Percentiles rank a stretch among this genome's conserved stretches.
Conservation (phyloP, 257 asterid species). For the Primulina tabacum region DNA sequence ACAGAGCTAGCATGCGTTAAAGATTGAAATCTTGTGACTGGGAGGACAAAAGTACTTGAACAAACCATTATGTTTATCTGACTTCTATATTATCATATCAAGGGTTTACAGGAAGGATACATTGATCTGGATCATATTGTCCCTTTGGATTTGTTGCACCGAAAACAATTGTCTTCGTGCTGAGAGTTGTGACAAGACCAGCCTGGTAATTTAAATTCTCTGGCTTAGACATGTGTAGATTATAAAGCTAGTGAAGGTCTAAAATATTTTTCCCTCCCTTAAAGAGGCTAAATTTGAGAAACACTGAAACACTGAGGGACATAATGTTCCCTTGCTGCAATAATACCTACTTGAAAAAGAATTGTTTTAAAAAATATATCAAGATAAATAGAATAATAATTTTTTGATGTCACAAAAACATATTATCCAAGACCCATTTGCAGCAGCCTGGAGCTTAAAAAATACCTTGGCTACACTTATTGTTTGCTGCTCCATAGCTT, state of each 20-base stretch:
- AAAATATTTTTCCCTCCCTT: neutral
- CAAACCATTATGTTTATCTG: neutral
- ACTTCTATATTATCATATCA: constrained; percentile 13
- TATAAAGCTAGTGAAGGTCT: constrained; percentile 1
- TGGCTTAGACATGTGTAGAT: neutral
- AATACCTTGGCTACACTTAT: constrained; percentile 98
- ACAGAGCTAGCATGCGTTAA: constrained; percentile 64
- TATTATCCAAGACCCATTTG: neutral
- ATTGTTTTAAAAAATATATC: constrained; percentile 5
- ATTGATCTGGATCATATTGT: constrained; percentile 86
- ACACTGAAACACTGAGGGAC: neutral
- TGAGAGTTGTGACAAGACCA: constrained; percentile 96
- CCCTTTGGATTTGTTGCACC: constrained; percentile 99
- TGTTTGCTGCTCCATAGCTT: constrained; percentile 99
- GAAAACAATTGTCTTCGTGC: constrained; percentile 87
- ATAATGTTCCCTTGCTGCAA: neutral
- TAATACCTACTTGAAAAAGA: neutral
- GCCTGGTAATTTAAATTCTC: constrained; percentile 55
- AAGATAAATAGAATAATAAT: constrained; percentile 8
- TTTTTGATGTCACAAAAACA: constrained; percentile 16
- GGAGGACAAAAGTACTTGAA: constrained; percentile 10
- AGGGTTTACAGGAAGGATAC: constrained; percentile 51
- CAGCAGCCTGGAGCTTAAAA: constrained; percentile 14
- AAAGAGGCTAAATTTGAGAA: constrained; percentile 1
- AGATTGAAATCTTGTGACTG: constrained; percentile 28